Evolutionary conservation across 768 basidiomycete species (phyloP), one percentile per base, ranked within the genome.

Genomic region (Boletus sensibilis): DNA sequence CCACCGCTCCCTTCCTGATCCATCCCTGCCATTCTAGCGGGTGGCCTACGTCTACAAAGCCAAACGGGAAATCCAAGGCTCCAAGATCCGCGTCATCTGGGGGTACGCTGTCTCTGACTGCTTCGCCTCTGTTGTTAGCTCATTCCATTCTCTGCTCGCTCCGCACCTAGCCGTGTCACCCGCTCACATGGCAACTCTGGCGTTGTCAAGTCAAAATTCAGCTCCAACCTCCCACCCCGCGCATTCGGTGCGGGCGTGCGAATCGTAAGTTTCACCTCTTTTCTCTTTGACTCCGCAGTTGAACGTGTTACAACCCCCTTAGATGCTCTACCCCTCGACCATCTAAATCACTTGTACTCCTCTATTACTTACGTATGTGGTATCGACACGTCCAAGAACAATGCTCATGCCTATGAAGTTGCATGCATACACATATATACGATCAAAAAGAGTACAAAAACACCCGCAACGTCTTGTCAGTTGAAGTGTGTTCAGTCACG

Each of bases 1-100:
- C 20, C 38, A 18, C 40, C 18, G 2, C n/a, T 37, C 18, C 6
- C 9, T 13, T 53, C 20, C n/a, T 41, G 7, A 56, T 25, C 39
- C 23, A 14, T 23, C 7, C 13, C 43, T 37, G 47, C 56, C 39
- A 20, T 23, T 40, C 23, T 66, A 97, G 94, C 91, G 96, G 66
- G 83, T 99, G 61, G 97, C 97, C 57, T 99, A 88, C 77, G 94
- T 99, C 65, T 99, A 99, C 87, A 90, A 88, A 73, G 96, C 94
- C 58, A 94, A 97, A 83, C 82, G 86, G 74, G 92, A 93, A 77
- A 84, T 96, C 64, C 87, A 88, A 74, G 97, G 97, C 57, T 91
- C 93, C 65, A 94, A 95, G 77, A 80, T 98, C 70, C 91, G 97
- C 64, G 93, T 98, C 61, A 98, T 98, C 81, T 98, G 94, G 94